These are phyloP conservation scores for Ceratocystis colombiana DNA, from an alignment of 2,329 filamentous ascomycete genomes.

Conservation along the genomic window DNA sequence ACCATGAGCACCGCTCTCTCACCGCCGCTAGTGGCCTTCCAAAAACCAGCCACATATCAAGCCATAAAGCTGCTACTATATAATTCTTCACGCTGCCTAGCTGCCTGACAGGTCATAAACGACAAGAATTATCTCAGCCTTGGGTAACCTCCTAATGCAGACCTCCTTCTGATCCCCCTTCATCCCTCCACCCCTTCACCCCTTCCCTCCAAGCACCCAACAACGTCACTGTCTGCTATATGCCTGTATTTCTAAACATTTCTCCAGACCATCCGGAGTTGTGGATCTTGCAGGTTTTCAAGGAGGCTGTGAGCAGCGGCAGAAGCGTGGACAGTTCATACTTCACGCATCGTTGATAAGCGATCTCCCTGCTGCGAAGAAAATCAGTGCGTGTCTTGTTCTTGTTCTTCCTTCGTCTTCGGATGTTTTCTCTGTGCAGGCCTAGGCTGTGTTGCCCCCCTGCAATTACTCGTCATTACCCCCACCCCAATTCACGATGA, in stretches of 20 bases:
- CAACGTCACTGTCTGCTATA: neutral
- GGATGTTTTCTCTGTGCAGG: neutral
- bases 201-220: neutral
- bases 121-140: neutral
- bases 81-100: conserved; percentile 4
- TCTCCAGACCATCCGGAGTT: neutral
- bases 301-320: neutral
- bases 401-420: neutral
- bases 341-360: neutral
- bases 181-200: neutral
- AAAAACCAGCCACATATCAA: neutral
- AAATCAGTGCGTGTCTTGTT: neutral
- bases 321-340: neutral
- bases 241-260: neutral
- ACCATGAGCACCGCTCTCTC: neutral
- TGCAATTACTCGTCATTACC: neutral
- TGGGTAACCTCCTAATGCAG: neutral
- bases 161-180: neutral
- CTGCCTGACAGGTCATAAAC: conserved; percentile 6
- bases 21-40: neutral
- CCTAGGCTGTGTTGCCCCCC: neutral
- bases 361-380: neutral
- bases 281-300: neutral
- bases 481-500: neutral
- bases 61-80: neutral